These are phyloP conservation scores for Alternaria angustiovoidea DNA, from an alignment of 2,329 filamentous ascomycete genomes.

Conservation along the genomic window DNA sequence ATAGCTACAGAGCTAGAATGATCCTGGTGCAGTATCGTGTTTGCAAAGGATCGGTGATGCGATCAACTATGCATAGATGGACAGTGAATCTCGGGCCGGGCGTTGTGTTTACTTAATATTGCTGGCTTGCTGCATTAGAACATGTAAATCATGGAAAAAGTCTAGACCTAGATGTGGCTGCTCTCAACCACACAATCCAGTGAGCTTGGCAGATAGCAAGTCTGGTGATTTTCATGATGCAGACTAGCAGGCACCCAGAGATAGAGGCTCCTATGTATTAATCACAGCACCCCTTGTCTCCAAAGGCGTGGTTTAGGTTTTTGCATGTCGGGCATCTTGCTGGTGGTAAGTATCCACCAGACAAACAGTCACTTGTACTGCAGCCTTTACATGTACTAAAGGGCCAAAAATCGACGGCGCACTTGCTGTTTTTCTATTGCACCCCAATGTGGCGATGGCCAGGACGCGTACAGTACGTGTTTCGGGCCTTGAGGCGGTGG, in stretches of 20 bases:
- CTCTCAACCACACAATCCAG: not conserved
- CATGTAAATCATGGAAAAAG: not conserved
- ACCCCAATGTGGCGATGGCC: not conserved
- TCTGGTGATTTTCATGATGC: not conserved
- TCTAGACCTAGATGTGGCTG: not conserved
- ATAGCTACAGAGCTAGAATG: not conserved
- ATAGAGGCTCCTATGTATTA: not conserved
- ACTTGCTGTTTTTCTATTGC: not conserved
- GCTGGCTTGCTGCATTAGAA: not conserved
- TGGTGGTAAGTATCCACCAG: not conserved
- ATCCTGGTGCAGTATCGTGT: constrained; percentile 8
- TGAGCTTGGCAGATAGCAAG: not conserved
- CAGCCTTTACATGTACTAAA: not conserved
- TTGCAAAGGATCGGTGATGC: constrained; percentile 3
- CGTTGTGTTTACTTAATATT: not conserved
- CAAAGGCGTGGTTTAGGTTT: not conserved
- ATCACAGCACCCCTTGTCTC: not conserved
- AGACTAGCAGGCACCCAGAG: not conserved
- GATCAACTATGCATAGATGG: not conserved
- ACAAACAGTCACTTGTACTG: not conserved
- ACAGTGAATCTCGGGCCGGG: not conserved
- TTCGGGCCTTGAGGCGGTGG: not conserved
- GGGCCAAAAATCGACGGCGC: not conserved
- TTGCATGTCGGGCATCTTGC: not conserved
- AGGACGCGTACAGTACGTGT: constrained; percentile 2